Evolutionary conservation across 2,329 filamentous ascomycete genomes (phyloP).

Genomic region (Plectosphaerella plurivora): DNA sequence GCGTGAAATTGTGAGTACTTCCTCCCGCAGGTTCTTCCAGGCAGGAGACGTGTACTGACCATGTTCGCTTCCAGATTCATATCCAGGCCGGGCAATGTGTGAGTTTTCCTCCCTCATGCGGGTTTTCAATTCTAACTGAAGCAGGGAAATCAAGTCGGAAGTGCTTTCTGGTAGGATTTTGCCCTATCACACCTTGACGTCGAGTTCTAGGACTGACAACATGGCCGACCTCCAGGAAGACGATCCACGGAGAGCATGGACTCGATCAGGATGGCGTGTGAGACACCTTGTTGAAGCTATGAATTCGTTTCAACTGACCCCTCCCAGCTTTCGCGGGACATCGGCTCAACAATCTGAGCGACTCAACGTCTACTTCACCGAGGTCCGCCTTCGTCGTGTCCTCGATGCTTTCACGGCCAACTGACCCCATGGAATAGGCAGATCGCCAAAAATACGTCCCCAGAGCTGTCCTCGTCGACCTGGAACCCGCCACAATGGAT

Average conservation of each 20-base stretch:
- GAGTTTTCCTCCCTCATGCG: constrained; percentile 26
- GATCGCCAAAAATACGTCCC: constrained; percentile 98
- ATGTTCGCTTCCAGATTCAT: constrained; percentile 69
- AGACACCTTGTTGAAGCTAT: constrained; percentile 33
- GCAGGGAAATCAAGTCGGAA: constrained; percentile 99
- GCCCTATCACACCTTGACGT: background rate
- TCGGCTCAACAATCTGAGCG: constrained; percentile 99
- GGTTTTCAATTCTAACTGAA: constrained; percentile 10
- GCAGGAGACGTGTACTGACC: constrained; percentile 44
- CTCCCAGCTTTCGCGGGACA: constrained; percentile 77
- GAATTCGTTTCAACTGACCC: background rate
- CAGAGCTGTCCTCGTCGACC: constrained; percentile 97
- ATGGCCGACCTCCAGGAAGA: constrained; percentile 51
- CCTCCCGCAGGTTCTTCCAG: background rate
- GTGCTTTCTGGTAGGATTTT: constrained; percentile 84
- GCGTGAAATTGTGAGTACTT: constrained; percentile 62
- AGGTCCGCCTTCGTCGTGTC: constrained; percentile 32
- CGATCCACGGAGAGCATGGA: constrained; percentile 85
- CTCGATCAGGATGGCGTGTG: constrained; percentile 95
- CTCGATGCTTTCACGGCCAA: background rate
- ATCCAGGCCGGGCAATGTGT: constrained; percentile 99
- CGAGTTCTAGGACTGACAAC: constrained; percentile 28
- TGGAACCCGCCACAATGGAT: constrained; percentile 99
- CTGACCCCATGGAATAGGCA: constrained; percentile 49
- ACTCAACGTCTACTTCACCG: constrained; percentile 99